Conservation (phyloP, 345 rosid genomes). For the Lepidium sativum region DNA sequence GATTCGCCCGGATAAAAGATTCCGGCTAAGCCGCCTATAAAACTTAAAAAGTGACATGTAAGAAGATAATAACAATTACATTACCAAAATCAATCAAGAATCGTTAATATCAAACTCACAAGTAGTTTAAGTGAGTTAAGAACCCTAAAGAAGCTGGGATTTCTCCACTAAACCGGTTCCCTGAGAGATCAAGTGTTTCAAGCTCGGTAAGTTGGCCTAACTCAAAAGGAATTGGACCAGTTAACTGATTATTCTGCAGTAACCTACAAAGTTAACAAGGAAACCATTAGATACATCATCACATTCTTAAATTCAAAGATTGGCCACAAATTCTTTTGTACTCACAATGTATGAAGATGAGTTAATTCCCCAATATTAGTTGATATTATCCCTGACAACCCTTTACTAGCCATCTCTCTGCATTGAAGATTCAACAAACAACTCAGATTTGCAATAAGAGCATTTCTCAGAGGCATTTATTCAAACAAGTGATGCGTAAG, state of each 20-base stretch:
- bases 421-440: background rate
- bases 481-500: background rate
- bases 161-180: constrained; percentile 62
- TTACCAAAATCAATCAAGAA: background rate
- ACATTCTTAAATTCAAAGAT: background rate
- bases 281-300: background rate
- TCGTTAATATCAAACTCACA: constrained; percentile 48
- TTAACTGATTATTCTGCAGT: constrained; percentile 56
- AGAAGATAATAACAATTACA: constrained; percentile 5
- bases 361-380: constrained; percentile 66
- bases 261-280: constrained; percentile 30
- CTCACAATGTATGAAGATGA: constrained; percentile 70
- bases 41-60: constrained; percentile 10
- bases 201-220: constrained; percentile 64
- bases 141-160: constrained; percentile 82
- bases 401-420: constrained; percentile 78
- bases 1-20: constrained; percentile 73
- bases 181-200: constrained; percentile 80
- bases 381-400: constrained; percentile 69
- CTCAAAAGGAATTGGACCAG: constrained; percentile 63
- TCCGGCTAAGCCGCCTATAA: constrained; percentile 70
- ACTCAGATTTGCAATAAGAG: background rate
- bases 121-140: constrained; percentile 61
- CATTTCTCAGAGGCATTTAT: background rate
- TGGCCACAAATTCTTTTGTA: background rate